Percentiles rank a stretch among this genome's conserved stretches.
phyloP scores from a whole-genome alignment of 768 basidiomycete genomes.

The Auricularia heimuer region DNA sequence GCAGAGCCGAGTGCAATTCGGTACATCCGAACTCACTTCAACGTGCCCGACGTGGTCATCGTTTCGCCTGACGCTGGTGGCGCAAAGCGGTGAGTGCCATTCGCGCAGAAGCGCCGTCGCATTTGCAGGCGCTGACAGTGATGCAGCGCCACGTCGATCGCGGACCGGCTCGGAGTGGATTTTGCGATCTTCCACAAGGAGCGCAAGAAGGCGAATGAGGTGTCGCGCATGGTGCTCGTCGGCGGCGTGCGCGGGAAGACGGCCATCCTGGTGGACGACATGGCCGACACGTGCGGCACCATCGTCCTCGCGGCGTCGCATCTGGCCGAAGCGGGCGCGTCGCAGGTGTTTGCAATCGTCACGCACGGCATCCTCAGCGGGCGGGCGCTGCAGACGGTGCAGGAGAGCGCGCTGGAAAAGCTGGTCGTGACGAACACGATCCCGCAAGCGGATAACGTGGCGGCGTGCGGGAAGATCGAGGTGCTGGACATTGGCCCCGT shows the following conservation, averaged over 20 bases:
- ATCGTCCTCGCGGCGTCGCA: conserved; percentile 85
- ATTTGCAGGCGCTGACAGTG: background rate
- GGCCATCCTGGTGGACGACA: conserved; percentile 95
- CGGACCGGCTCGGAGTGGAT: conserved; percentile 90
- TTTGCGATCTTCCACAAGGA: conserved; percentile 99
- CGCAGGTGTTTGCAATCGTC: conserved; percentile 82
- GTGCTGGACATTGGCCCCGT: conserved; percentile 92
- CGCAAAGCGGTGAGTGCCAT: conserved; percentile 73
- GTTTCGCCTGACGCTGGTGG: conserved; percentile 98
- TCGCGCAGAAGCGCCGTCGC: background rate
- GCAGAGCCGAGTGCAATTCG: conserved; percentile 92
- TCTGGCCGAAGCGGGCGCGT: conserved; percentile 79
- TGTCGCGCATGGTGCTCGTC: conserved; percentile 91
- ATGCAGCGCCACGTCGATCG: conserved; percentile 87
- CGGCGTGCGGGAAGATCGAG: conserved; percentile 68
- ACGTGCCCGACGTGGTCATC: conserved; percentile 77
- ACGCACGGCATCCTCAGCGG: conserved; percentile 95
- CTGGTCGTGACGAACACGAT: conserved; percentile 98
- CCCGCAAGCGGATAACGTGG: conserved; percentile 74
- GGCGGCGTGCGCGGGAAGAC: conserved; percentile 87
- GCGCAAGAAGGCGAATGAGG: conserved; percentile 92
- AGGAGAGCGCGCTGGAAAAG: conserved; percentile 73
- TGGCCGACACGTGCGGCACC: conserved; percentile 96
- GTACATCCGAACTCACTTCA: conserved; percentile 90
- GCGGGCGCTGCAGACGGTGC: conserved; percentile 66